Evolutionary conservation across 1,284 basidiomycete species (phyloP).

Genomic region (Heliocybe sulcata): DNA sequence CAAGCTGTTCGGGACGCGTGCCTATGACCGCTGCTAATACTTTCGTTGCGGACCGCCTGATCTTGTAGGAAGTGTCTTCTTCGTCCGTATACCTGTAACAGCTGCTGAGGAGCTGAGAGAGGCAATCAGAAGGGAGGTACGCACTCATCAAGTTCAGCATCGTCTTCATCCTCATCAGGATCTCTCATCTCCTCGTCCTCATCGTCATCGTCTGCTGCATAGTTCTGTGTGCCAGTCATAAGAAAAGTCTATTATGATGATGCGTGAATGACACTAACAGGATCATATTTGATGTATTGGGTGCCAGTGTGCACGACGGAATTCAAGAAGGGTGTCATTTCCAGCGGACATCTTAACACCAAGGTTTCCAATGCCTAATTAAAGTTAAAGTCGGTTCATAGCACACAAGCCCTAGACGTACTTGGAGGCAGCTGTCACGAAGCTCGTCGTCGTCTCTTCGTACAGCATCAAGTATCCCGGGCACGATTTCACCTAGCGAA

Average conservation of each 20-base stretch:
- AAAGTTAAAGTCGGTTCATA: background rate
- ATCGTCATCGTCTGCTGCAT: conserved; percentile 72
- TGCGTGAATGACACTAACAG: conserved; percentile 43
- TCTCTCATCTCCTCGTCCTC: conserved; percentile 83
- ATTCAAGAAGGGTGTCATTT: conserved; percentile 69
- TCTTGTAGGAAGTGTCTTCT: conserved; percentile 99
- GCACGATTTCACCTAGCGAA: conserved; percentile 52
- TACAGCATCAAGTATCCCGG: conserved; percentile 61
- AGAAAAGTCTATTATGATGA: background rate
- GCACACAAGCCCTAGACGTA: conserved; percentile 14
- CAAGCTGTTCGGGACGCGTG: conserved; percentile 83
- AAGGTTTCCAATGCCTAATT: conserved; percentile 77
- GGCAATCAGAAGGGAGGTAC: conserved; percentile 10
- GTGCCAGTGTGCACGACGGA: conserved; percentile 65
- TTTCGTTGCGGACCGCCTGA: conserved; percentile 90
- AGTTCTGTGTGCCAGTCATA: conserved; percentile 52
- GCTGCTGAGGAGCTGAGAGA: background rate
- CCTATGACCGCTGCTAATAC: conserved; percentile 79
- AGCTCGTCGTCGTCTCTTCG: conserved; percentile 76
- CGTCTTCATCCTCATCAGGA: conserved; percentile 74
- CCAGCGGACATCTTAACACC: conserved; percentile 76
- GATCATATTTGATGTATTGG: conserved; percentile 88
- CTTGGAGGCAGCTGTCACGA: conserved; percentile 72
- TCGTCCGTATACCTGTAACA: conserved; percentile 84
- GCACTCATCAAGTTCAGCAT: conserved; percentile 70